Conservation (phyloP, 345 rosid genomes). For the Citrus cavaleriei region DNA sequence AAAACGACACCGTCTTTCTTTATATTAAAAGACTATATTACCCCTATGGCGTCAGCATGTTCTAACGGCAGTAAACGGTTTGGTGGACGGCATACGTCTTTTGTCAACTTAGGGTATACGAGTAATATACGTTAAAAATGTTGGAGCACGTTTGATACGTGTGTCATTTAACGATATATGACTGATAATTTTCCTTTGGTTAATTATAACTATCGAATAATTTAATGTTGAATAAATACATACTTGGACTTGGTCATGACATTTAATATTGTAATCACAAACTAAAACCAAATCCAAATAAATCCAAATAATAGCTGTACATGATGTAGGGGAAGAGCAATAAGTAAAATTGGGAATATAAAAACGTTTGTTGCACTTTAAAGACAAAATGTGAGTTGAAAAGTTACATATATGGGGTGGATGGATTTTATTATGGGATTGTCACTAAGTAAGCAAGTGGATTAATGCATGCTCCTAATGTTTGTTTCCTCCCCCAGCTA, state of each 20-base stretch:
- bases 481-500: constrained; percentile 10
- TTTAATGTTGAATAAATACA: too few species aligned
- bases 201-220: too few species aligned
- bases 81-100: too few species aligned
- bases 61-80: too few species aligned
- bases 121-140: too few species aligned
- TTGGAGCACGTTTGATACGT: too few species aligned
- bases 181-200: too few species aligned
- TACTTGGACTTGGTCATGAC: background rate
- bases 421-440: constrained; percentile 24
- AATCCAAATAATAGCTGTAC: background rate
- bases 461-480: constrained; percentile 13
- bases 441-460: constrained; percentile 38
- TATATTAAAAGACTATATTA: too few species aligned
- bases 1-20: too few species aligned
- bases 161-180: too few species aligned
- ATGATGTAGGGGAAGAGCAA: background rate
- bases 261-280: background rate
- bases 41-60: too few species aligned
- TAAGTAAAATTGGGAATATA: background rate
- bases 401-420: constrained; percentile 9
- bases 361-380: background rate
- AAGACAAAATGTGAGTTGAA: background rate
- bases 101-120: too few species aligned
- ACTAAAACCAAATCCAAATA: background rate